Evolutionary conservation across 1,284 basidiomycete species (phyloP), one percentile per base, ranked within the genome.

Genomic region (Takashimella tepidaria): DNA sequence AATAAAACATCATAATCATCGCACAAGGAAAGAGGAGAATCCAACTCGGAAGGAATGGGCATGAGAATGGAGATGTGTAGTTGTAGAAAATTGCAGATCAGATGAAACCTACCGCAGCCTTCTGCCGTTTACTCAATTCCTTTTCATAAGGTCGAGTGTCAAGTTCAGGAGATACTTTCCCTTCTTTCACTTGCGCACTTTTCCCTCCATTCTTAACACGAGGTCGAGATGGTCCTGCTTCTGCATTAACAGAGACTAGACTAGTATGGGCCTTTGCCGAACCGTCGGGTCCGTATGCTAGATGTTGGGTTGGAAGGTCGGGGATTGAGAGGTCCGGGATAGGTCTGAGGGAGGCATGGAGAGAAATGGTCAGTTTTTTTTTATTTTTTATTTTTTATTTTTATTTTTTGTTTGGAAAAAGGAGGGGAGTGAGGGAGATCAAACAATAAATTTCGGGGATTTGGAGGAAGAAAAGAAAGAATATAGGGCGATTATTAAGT

Each of bases 231-330:
- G 52, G 37, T 26, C 56, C 45, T 27, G 51, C 49, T 45, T 25
- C 49, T 12, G 41, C 31, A 26, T 58, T 52, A 25, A 46, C 16
- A 13, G 31, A 37, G 16, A 37, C 31, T n/a, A n/a, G n/a, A 37
- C 31, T 37, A 8, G 31, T 8, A 16, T 58, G 52, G 3, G 60
- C 54, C 24, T 49, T 44, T 5, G 67, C 72, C 4, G 61, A 57
- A 1, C 69, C 69, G 45, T 74, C 68, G 20, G 49, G 45, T 11
- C 53, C 49, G 48, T 69, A 68, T 2, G 65, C 49, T 3, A 75
- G 82, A 64, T 89, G 78, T 13, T 89, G 76, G 13, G 76, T 66
- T 2, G 88, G 88, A 45, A 89, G 70, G 27, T 49, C 27, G 6
- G 72, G 65, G 4, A 76, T 60, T 1, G 60, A 45, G 26, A 77